phyloP scores from a whole-genome alignment of 345 rosid species.

The Aurinia saxatilis region DNA sequence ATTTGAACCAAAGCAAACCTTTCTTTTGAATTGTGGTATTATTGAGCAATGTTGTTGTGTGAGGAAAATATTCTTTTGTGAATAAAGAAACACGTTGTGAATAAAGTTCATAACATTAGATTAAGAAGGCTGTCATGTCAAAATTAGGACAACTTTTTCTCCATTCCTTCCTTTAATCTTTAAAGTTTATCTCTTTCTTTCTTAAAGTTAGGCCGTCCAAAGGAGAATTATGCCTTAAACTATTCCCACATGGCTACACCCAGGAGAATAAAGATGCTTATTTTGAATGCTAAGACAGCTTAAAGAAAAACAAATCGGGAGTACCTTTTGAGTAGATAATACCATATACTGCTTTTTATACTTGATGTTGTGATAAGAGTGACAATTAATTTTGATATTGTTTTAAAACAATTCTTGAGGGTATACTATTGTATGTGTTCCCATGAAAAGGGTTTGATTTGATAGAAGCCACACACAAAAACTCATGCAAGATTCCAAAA shows the following conservation, averaged over 20 bases:
- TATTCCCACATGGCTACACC: constrained; percentile 30
- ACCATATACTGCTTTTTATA: constrained; percentile 9
- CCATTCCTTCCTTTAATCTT: constrained; percentile 25
- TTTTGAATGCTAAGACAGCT: constrained; percentile 21
- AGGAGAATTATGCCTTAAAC: constrained; percentile 26
- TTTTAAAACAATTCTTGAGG: neutral
- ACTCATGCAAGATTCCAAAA: too few relatives aligned
- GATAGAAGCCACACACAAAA: constrained; percentile 7
- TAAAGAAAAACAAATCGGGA: neutral
- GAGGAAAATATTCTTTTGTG: neutral
- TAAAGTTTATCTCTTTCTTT: constrained; percentile 26
- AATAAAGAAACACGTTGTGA: constrained; percentile 20
- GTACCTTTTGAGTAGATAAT: constrained; percentile 18
- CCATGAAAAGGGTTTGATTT: constrained; percentile 23
- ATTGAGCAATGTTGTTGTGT: neutral
- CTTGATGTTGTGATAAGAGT: constrained; percentile 8
- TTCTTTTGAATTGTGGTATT: constrained; percentile 15
- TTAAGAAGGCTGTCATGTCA: constrained; percentile 32
- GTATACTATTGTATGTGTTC: constrained; percentile 11
- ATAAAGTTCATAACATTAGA: constrained; percentile 20
- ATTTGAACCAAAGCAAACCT: constrained; percentile 17
- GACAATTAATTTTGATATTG: neutral
- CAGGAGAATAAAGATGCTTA: constrained; percentile 26
- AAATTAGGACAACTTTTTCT: constrained; percentile 32
- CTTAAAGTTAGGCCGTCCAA: constrained; percentile 26